Evolutionary conservation across 371 early-diverging fungal species (phyloP).

Genomic region (Apophysomyces ossiformis): DNA sequence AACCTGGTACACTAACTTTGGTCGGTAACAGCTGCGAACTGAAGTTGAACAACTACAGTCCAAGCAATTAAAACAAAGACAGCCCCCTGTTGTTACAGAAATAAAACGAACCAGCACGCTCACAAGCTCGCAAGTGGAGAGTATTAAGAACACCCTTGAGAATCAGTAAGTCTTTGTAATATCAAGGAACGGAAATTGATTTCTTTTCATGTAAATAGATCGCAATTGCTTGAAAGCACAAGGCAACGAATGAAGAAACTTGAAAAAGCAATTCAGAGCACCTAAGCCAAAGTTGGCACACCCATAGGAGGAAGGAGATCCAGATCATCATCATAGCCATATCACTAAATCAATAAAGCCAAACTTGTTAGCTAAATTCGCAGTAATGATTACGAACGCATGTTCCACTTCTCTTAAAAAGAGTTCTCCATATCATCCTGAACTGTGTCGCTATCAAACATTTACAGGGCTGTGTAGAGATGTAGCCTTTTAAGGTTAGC

Average conservation of each 20-base stretch:
- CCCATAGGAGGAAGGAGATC: no score
- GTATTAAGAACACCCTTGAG: not conserved
- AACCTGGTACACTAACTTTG: not conserved
- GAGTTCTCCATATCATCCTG: no score
- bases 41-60: not conserved
- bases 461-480: no score
- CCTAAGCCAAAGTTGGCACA: not conserved
- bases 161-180: not conserved
- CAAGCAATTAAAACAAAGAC: not conserved
- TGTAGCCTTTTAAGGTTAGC: no score
- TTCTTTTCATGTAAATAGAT: not conserved
- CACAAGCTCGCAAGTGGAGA: not conserved
- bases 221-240: not conserved
- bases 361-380: no score
- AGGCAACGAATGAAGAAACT: not conserved
- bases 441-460: no score
- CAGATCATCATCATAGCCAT: no score
- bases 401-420: no score
- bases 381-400: no score
- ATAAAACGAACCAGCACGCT: not conserved
- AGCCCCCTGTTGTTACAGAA: not conserved
- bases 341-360: no score
- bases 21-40: not conserved
- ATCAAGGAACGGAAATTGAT: not conserved
- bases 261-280: not conserved